Base-by-base conservation (phyloP, 2,329 filamentous ascomycete genomes). In the Aspergillus sp. region DNA sequence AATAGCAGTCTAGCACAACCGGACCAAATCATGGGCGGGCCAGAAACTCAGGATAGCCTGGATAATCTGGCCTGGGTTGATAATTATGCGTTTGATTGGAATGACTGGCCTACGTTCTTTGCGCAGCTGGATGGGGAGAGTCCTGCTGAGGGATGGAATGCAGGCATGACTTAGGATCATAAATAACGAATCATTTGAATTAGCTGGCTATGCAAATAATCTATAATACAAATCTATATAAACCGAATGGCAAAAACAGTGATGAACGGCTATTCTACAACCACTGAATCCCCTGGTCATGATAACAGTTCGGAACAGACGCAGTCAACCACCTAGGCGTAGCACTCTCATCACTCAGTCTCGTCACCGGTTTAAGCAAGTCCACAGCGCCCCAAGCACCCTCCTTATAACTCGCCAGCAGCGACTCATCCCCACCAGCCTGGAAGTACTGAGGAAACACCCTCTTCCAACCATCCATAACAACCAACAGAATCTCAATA, bases 381-480 rank as follows among this genome's bases (percentile, higher is more conserved):
- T 49, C 46, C 17, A 47, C 51, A 54, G 3, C 51, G 49, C 7
- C 60, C 60, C 60, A 58, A 57, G 1, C 27, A 40, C 6, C 52
- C 57, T 31, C 56, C 25, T 6, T 60, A 53, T 31, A 64, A 56
- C 45, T 53, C 48, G 62, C 59, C 11, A 61, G 51, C 12, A 48
- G 43, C 0, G 58, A 61, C 31, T 55, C 21, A 14, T 59, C 56
- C 12, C 55, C 52, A 2, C 57, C 31, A 49, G 37, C 11, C 25
- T n/a, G 11, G 45, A 47, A 47, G 19, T 58, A 57, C 6, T 50
- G 43, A 1, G 60, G 60, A 4, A 58, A 48, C 1, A 40, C 62
- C 27, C 47, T 54, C 45, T 64, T 64, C 68, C 68, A 70, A 12
- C 64, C 65, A 56, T 66, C 58, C 31, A 70, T 53, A 19, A 68